Percentiles rank a stretch among this genome's conserved stretches.
Conservation (phyloP, 2,329 filamentous ascomycete genomes). For the Fusarium sp. region DNA sequence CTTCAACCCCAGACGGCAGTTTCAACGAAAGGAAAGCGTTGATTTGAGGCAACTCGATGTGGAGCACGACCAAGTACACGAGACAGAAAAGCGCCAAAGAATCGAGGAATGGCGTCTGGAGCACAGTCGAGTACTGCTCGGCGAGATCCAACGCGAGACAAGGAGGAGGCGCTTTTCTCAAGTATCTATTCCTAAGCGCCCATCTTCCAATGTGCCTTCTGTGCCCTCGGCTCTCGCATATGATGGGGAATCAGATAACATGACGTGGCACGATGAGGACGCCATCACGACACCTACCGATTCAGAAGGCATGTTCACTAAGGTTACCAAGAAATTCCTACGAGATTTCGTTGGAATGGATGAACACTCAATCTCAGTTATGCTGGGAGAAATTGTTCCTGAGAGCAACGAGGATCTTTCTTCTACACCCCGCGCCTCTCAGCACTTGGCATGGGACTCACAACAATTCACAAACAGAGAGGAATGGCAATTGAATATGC, state of each 20-base stretch:
- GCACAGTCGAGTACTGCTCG: slow-evolving; percentile 84
- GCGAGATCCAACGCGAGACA: slow-evolving; percentile 91
- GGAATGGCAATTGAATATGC: slow-evolving; percentile 79
- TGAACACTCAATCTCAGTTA: slow-evolving; percentile 82
- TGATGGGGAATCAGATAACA: slow-evolving; percentile 53
- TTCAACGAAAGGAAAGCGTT: slow-evolving; percentile 64
- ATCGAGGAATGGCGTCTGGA: slow-evolving; percentile 95
- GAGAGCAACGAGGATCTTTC: slow-evolving; percentile 60
- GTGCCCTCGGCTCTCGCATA: slow-evolving; percentile 43
- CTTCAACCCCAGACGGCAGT: slow-evolving; percentile 78
- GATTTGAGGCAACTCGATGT: slow-evolving; percentile 63
- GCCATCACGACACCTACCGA: slow-evolving; percentile 59
- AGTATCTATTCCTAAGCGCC: slow-evolving; percentile 55
- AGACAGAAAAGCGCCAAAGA: slow-evolving; percentile 80
- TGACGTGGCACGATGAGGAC: slow-evolving; percentile 67
- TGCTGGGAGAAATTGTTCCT: slow-evolving; percentile 84
- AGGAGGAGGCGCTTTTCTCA: slow-evolving; percentile 73
- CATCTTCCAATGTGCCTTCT: slow-evolving; percentile 46
- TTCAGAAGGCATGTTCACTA: slow-evolving; percentile 79
- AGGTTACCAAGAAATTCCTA: slow-evolving; percentile 87
- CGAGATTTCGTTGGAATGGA: slow-evolving; percentile 92
- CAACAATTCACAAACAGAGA: slow-evolving; percentile 52
- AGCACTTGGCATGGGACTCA: slow-evolving; percentile 46
- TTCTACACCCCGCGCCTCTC: slow-evolving; percentile 60
- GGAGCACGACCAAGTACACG: slow-evolving; percentile 67